phyloP scores from a whole-genome alignment of 2,329 filamentous ascomycete species.

The Penicillium sp. region DNA sequence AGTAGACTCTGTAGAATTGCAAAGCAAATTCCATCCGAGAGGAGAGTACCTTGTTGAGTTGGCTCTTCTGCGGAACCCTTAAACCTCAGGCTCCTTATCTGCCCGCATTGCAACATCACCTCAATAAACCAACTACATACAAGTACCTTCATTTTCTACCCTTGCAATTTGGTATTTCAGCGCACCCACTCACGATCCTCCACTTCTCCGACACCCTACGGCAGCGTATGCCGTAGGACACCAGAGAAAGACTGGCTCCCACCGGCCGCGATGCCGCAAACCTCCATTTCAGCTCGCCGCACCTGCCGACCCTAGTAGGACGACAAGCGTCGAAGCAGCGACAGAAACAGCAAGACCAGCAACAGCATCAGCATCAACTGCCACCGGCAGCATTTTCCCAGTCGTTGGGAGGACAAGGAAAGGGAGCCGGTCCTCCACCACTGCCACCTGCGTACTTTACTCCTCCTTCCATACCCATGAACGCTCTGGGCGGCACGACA shows the following conservation, averaged over 20 bases:
- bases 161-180: background rate
- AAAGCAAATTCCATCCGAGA: background rate
- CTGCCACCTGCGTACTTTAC: background rate
- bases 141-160: too few relatives aligned
- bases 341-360: background rate
- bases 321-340: background rate
- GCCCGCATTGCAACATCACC: background rate
- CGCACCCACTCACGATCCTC: background rate
- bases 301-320: conserved; percentile 18
- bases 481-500: conserved; percentile 2
- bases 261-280: conserved; percentile 35
- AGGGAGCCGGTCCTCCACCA: background rate
- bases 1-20: background rate
- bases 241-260: conserved; percentile 36
- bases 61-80: background rate
- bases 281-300: conserved; percentile 27
- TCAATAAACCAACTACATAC: background rate
- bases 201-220: conserved; percentile 4
- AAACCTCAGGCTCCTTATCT: background rate
- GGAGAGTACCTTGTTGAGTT: background rate
- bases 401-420: background rate
- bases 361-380: background rate
- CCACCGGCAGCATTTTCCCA: background rate
- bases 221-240: conserved; percentile 32
- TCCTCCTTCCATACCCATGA: conserved; percentile 5